Base-by-base conservation (phyloP, 257 asterid genomes). In the Solanum sejunctum region DNA sequence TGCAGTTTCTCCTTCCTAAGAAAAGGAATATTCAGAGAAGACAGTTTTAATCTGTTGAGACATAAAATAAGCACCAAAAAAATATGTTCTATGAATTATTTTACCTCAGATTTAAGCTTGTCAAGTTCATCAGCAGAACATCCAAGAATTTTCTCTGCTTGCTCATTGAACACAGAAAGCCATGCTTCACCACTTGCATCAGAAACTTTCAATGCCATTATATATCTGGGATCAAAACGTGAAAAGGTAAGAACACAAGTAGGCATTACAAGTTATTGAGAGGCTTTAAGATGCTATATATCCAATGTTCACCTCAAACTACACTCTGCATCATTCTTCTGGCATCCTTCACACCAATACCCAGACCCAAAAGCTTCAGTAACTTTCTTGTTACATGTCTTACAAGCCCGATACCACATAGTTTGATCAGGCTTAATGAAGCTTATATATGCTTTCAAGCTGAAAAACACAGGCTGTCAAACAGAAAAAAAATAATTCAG, bases 341-440 rank as follows among this genome's bases (percentile, higher is more conserved):
- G 92, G 88, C 99, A 95, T 54, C 89, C 90, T 90, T 94, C 97
- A 85, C 99, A 97, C 96, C 98, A 91, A 82, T 91, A 95, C 18
- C 98, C 98, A 26, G 95, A 91, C n/a, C 92, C 97, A 73, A 92
- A n/a, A 82, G 92, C 95, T 63, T 93, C 97, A 6, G 95, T 92
- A 3, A 97, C 99, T 87, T 97, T 97, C 92, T 92, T 97, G 92
- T 89, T 95, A 66, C 99, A 97, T 8, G 92, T 90, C 89, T 89
- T 97, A 93, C 99, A 97, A 9, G 98, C 98, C 8, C 95, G 92
- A 78, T 97, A 97, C 98, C 97, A 97, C 98, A 97, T 95, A 71
- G 97, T 21, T 86, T 97, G 99, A 84, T 95, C 99, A 4, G 93
- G 92, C 85, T 92, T 97, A 49, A 97, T 93, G 86, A 72, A 90